Percentiles rank a stretch among this genome's conserved stretches.
Conservation (phyloP, 2,329 filamentous ascomycete genomes). For the Exophiala spinifera region DNA sequence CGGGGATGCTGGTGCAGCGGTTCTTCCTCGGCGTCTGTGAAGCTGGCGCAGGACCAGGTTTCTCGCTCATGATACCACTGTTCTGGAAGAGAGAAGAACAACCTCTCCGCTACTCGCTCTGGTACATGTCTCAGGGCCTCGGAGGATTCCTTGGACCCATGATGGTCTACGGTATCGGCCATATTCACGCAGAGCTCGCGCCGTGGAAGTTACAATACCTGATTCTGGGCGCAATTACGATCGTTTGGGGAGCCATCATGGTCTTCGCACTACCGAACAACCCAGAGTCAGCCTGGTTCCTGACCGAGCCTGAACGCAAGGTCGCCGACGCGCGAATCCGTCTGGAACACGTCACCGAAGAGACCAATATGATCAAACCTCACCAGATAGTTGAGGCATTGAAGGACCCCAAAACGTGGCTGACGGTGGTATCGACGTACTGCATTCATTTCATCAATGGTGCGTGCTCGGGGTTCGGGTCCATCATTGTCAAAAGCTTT, state of each 20-base stretch:
- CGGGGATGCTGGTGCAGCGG: constrained; percentile 30
- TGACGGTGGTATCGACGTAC: neutral
- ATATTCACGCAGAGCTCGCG: constrained; percentile 55
- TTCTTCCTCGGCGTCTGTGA: constrained; percentile 28
- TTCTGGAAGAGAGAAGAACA: constrained; percentile 71
- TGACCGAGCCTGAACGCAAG: constrained; percentile 60
- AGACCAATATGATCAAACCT: neutral
- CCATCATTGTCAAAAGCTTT: neutral
- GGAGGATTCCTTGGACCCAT: constrained; percentile 71
- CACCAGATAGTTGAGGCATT: neutral
- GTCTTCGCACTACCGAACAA: constrained; percentile 63
- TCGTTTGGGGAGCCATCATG: constrained; percentile 63
- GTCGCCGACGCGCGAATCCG: neutral
- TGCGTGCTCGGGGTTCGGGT: neutral
- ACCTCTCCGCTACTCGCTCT: constrained; percentile 63
- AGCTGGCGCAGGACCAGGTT: constrained; percentile 70
- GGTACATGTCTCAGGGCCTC: constrained; percentile 74
- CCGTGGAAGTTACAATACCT: constrained; percentile 70
- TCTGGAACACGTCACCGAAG: neutral
- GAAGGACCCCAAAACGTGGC: neutral
- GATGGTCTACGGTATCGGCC: constrained; percentile 55
- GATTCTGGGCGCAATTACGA: constrained; percentile 60
- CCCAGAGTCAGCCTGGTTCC: constrained; percentile 70
- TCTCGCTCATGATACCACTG: constrained; percentile 53
- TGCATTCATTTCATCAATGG: neutral